These are phyloP conservation scores for Moesziomyces aphidis DNA, from an alignment of 1,284 basidiomycete species.

Conservation along the genomic window DNA sequence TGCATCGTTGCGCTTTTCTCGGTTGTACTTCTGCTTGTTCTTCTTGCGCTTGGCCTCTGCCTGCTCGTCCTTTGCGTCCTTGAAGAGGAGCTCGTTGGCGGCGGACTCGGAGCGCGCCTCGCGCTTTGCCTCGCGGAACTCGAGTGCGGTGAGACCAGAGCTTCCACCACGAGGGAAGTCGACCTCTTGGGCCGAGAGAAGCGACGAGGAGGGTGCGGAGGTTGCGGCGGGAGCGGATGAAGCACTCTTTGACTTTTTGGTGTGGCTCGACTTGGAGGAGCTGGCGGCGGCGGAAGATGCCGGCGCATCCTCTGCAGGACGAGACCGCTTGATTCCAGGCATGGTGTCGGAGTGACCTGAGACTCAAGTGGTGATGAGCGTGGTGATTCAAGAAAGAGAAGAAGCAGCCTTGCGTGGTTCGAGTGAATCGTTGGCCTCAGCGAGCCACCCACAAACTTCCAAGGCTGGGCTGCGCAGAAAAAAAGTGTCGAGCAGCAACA, in stretches of 20 bases:
- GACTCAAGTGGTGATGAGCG: slow-evolving; percentile 6
- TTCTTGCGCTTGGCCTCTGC: slow-evolving; percentile 41
- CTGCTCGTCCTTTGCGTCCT: slow-evolving; percentile 46
- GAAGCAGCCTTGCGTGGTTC: neutral
- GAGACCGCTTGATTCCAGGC: slow-evolving; percentile 52
- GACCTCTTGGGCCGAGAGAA: slow-evolving; percentile 69
- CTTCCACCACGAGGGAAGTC: slow-evolving; percentile 93
- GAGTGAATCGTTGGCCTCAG: slow-evolving; percentile 4
- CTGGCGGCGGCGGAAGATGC: slow-evolving; percentile 31
- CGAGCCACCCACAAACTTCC: neutral
- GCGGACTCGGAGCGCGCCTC: slow-evolving; percentile 88
- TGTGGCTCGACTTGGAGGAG: slow-evolving; percentile 24
- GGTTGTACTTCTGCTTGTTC: slow-evolving; percentile 55
- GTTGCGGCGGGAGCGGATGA: slow-evolving; percentile 6
- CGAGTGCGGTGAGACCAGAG: slow-evolving; percentile 82
- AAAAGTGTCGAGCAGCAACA: neutral
- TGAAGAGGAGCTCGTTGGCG: slow-evolving; percentile 75
- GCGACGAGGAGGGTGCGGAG: slow-evolving; percentile 34
- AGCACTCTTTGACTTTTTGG: slow-evolving; percentile 31
- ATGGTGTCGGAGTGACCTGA: slow-evolving; percentile 14
- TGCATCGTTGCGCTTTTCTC: slow-evolving; percentile 63
- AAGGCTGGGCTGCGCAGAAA: neutral
- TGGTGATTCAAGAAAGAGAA: slow-evolving; percentile 1
- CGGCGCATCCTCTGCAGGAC: slow-evolving; percentile 34
- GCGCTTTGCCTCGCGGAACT: slow-evolving; percentile 84